Evolutionary conservation across 768 basidiomycete species (phyloP), one percentile per base, ranked within the genome.

Genomic region (Lactarius akahatsu): DNA sequence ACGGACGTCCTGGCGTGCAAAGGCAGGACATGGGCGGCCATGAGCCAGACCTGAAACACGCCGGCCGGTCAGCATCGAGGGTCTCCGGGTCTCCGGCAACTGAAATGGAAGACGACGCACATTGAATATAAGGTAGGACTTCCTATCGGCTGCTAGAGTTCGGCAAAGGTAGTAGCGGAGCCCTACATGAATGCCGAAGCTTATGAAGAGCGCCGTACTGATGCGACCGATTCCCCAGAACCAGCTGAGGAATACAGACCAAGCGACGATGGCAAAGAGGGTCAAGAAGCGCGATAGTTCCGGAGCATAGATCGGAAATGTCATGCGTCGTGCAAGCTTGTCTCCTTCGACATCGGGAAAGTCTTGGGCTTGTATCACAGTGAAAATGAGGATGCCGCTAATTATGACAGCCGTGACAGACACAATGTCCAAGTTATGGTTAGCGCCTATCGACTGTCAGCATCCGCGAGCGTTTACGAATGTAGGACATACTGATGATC

Each of bases 291-390:
- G 63, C 32, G 72, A 73, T 20, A 67, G 34, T 4, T 62, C 55
- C 7, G 72, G 72, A 13, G 68, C 68, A 43, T 69, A 69, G 13
- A 71, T 73, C 5, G 72, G 72, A 54, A 73, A 70, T 1, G 73
- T 73, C 61, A 58, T 63, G 38, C 73, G 72, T 6, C 72, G 68
- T 10, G 57, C 62, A 0, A 55, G 59, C 50, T 57, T 64, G 63
- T 73, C 73, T 15, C 73, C 73, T 50, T 69, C 71, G 30, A 72
- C 71, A 63, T 73, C 73, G 11, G 66, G 64, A 62, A 73, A 73
- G 67, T 73, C 73, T 56, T 73, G 73, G 1, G 64, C 63, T 38
- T 71, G 72, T 1, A 73, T 70, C 3, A 71, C 71, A 11, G 70
- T 73, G 7, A 68, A 65, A 26, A 73, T 71, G 55, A 71, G 63